Conservation (phyloP, 2,329 filamentous ascomycete genomes). For the Curvularia sp. region DNA sequence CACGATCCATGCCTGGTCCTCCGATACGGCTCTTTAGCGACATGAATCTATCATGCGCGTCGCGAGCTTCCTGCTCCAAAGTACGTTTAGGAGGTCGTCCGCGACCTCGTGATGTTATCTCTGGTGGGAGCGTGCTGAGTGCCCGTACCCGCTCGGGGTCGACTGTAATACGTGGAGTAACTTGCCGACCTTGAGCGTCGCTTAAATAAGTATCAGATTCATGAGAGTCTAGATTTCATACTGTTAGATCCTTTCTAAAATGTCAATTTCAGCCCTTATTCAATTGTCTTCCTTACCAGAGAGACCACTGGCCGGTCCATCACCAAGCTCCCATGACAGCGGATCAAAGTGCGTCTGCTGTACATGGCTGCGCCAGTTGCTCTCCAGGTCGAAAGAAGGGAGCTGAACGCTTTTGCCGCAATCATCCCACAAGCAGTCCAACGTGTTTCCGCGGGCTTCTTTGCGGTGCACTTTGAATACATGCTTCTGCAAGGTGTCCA, state of each 20-base stretch:
- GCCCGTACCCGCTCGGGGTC: conserved; percentile 23
- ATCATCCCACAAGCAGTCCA: conserved; percentile 56
- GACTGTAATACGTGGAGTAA: conserved; percentile 55
- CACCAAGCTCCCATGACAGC: conserved; percentile 65
- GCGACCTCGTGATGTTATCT: conserved; percentile 39
- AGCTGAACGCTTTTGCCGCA: conserved; percentile 48
- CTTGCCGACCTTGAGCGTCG: conserved; percentile 55
- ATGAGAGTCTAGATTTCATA: conserved; percentile 40
- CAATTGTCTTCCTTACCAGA: conserved; percentile 59
- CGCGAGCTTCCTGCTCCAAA: conserved; percentile 55
- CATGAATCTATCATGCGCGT: conserved; percentile 55
- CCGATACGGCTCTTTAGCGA: conserved; percentile 61
- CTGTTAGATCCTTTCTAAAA: conserved; percentile 28
- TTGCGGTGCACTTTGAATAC: conserved; percentile 62
- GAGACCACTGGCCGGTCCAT: conserved; percentile 62
- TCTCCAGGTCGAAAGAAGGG: conserved; percentile 48
- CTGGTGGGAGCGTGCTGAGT: conserved; percentile 5
- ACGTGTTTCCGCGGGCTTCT: conserved; percentile 42
- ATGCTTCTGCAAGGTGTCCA: conserved; percentile 66
- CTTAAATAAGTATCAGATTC: conserved; percentile 58
- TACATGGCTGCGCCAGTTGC: conserved; percentile 60
- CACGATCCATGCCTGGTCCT: conserved; percentile 59
- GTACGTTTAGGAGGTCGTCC: conserved; percentile 36
- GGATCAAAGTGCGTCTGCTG: conserved; percentile 60
- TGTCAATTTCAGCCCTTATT: conserved; percentile 5